Base-by-base conservation (phyloP, 2,329 filamentous ascomycete genomes). In the Aspergillus versicolor region DNA sequence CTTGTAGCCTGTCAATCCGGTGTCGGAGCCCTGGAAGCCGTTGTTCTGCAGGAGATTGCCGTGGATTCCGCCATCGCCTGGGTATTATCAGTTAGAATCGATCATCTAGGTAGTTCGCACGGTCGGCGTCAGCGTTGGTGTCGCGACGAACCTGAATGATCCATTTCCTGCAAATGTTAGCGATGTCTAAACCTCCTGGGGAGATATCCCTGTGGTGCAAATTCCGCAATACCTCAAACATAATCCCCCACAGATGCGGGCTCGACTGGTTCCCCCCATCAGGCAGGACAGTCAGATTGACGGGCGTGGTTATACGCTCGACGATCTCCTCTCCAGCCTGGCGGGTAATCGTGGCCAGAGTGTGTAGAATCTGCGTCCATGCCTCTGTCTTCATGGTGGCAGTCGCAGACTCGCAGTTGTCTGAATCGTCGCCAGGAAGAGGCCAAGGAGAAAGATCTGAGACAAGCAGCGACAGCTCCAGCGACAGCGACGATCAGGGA, bases 61-160 rank as follows among this genome's bases (percentile, higher is more conserved):
- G 49, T 73, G 69, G 6, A 73, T 67, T 15, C 71, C 71, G 7
- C 71, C 70, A 43, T 73, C 70, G 4, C 71, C 71, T 69, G 21
- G 43, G 34, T 37, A n/a, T 37, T 37, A 15, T n/a, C 15, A n/a
- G 34, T n/a, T 37, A 37, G 34, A 30, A 30, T 9, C 8, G 27
- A 30, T 15, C 5, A n/a, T 37, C 4, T 21, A 21, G 3, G 3
- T 21, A 21, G 21, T 21, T 21, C 4, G 21, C 21, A 37, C 34
- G 34, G 34, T 37, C 15, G 34, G 13, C 12, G 21, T 19, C 19
- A 5, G 8, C 2, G 19, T 37, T 15, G 41, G 19, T 4, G 30
- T 2, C 21, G 11, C 11, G n/a, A n/a, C 32, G 34, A 64, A 69
- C 68, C 68, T 41, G 71, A 73, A 44, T 68, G 67, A 42, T 73